Conservation (phyloP, 2,329 filamentous ascomycete genomes). For the Diaporthe sp. region DNA sequence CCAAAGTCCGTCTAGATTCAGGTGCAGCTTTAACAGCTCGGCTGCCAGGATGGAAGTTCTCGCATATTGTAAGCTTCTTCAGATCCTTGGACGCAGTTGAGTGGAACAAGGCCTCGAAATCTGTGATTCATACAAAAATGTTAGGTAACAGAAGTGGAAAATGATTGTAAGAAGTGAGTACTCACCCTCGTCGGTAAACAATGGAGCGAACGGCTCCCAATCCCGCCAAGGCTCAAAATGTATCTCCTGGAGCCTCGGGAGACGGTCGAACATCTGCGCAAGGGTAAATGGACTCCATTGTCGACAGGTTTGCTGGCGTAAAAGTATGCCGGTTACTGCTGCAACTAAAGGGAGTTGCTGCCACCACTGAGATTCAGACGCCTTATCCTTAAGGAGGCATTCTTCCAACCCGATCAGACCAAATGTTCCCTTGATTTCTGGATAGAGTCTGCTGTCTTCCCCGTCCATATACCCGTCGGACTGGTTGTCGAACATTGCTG, state of each 20-base stretch:
- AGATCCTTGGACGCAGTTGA: not conserved
- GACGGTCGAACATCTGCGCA: constrained; percentile 43
- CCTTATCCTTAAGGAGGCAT: not conserved
- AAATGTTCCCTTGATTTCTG: not conserved
- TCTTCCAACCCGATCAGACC: not conserved
- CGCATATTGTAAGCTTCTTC: constrained; percentile 36
- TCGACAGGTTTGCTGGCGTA: not conserved
- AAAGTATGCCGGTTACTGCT: not conserved
- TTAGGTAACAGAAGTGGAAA: not conserved
- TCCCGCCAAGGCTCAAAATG: constrained; percentile 46
- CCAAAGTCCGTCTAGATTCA: not conserved
- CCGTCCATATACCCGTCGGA: too few species aligned
- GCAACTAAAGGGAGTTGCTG: not conserved
- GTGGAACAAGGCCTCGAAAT: constrained; percentile 30
- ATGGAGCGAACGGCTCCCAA: constrained; percentile 35
- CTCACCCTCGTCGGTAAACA: constrained; percentile 36
- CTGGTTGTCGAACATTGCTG: not conserved
- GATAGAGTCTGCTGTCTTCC: not conserved
- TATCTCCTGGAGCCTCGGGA: constrained; percentile 44
- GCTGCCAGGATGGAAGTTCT: constrained; percentile 32
- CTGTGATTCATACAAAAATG: not conserved
- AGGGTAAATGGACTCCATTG: constrained; percentile 32
- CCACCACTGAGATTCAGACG: not conserved
- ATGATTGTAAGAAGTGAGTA: constrained; percentile 39
- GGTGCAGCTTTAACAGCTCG: too few species aligned